phyloP scores from a whole-genome alignment of 768 basidiomycete species.

The Leccinum boreale region DNA sequence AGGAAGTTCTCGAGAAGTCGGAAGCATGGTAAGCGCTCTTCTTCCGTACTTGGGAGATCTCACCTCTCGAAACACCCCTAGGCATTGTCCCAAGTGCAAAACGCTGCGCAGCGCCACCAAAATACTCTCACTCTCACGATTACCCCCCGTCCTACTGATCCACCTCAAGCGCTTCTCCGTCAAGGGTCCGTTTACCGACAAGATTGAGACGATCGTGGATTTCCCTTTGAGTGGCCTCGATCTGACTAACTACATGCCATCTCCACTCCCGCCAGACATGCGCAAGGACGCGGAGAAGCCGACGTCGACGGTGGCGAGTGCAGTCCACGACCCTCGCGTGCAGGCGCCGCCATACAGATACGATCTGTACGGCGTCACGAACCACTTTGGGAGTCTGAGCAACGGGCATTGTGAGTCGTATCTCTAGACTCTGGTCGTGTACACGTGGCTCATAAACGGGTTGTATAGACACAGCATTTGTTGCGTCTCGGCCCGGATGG shows the following conservation, averaged over 20 bases:
- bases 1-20: constrained; percentile 86
- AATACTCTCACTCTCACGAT: constrained; percentile 81
- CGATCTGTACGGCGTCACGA: constrained; percentile 93
- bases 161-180: constrained; percentile 91
- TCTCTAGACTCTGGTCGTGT: background rate
- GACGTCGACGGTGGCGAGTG: background rate
- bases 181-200: constrained; percentile 91
- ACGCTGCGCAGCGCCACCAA: constrained; percentile 82
- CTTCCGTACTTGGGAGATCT: background rate
- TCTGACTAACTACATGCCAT: constrained; percentile 82
- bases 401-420: constrained; percentile 87
- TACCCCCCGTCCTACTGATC: constrained; percentile 90
- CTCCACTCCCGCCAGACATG: constrained; percentile 64
- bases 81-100: constrained; percentile 97
- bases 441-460: background rate
- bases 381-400: constrained; percentile 91
- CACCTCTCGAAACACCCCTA: constrained; percentile 28
- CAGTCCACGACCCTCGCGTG: constrained; percentile 67
- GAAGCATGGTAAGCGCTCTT: constrained; percentile 77
- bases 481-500: constrained; percentile 87
- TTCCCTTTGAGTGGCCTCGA: constrained; percentile 70
- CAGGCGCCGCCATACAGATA: constrained; percentile 90
- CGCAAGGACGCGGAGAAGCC: constrained; percentile 49
- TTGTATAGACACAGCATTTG: constrained; percentile 81
- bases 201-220: constrained; percentile 92